Evolutionary conservation across 148 eudicot species (phyloP), one percentile per base, ranked within the genome.

Genomic region (Dianthus caryophyllus): DNA sequence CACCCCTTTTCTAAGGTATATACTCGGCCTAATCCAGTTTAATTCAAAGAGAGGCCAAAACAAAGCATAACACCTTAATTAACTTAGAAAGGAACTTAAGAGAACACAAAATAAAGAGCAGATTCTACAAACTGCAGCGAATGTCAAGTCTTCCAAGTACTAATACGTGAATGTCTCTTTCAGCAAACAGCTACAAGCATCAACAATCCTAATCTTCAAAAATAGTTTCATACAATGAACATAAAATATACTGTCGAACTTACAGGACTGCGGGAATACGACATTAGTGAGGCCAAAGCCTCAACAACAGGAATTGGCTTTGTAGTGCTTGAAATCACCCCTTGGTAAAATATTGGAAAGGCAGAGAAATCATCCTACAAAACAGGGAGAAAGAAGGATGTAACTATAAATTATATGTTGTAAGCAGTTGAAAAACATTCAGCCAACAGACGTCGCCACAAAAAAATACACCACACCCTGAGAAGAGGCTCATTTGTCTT

Each of bases 191-290:
- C 39, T 2, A 33, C 39, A 41, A 41, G 10, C 44, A 33, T 33
- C 38, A 9, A 41, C 44, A 41, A 13, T 1, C 44, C 10, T 6
- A 29, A 6, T 9, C 21, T 20, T 8, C 12, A 16, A 55, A 15
- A 7, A 2, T 33, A 30, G 41, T 15, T 46, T 21, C 24, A 5
- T 15, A 50, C n/a, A 41, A 16, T n/a, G 52, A 33, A 41, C 38
- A 21, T 17, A 27, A 43, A 38, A 17, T 13, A 26, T 29, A 27
- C 24, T 20, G 4, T 17, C 25, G 25, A 58, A 64, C 96, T 53
- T 94, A 94, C 99, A 79, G 89, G 88, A 76, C 73, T 67, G 21
- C 85, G 96, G 61, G 70, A 82, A 81, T 66, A 95, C 27, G 97
- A 86, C 61, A 84, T 73, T 76, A 88, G 76, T n/a, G 99, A 95